Evolutionary conservation across 192 early-diverging fungal species (phyloP), one percentile per base, ranked within the genome.

Genomic region (Coemansia sp.): DNA sequence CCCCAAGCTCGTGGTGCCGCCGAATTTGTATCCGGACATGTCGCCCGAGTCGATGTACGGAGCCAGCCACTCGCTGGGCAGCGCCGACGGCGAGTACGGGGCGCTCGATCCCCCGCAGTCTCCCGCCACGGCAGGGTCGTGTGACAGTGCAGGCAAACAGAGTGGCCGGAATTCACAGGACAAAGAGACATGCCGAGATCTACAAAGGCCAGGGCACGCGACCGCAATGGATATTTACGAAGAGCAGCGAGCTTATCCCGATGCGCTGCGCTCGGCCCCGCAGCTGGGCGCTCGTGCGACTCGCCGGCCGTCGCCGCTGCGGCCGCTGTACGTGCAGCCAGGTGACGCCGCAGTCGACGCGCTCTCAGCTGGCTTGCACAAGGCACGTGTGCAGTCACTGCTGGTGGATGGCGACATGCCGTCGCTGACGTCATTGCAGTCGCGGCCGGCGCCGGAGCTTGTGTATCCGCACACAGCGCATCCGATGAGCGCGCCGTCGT

Each of bases 11-110:
- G 79, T 76, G 26, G 85, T 96, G 39, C 90, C 90, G 9, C 88
- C 86, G 55, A 89, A 90, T 62, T 82, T 94, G 50, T 96, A 96
- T 62, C 94, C 94, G 4, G 94, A 95, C 69, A 89, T 83, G 76
- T 65, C 73, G 49, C 82, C 77, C 7, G 82, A 83, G 51, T 63
- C 73, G 16, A 81, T 81, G 78, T 81, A 81, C 26, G 73, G 78
- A 16, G 73, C 73, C 20, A 63, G 78, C 53, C 78, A 81, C 56
- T 51, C 78, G 27, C 57, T 61, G 23, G 57, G 56, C n/a, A 58
- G 5, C 56, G 12, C 14, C 24, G 38, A 41, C 39, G 43, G 38
- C 62, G 35, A 57, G 8, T 39, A 23, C 55, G 27, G 64, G 47
- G 41, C 41, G 16, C 35, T 35, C 52, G 62, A 64, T 55, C 53